Evolutionary conservation across 805 yeast genomes (phyloP).

Genomic region (Zygosaccharomyces pseudorouxii): DNA sequence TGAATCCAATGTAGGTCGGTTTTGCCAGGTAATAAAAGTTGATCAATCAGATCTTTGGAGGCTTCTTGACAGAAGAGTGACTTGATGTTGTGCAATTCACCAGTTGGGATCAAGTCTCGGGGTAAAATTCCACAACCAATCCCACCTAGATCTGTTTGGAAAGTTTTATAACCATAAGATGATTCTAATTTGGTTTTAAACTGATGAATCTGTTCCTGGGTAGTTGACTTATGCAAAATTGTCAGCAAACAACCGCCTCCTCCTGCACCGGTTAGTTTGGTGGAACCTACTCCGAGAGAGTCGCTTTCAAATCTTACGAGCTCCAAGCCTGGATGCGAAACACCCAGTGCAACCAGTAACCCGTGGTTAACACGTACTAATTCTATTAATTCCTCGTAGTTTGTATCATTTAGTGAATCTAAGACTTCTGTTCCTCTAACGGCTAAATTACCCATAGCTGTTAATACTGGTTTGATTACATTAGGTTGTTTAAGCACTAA

Average conservation of each 20-base stretch:
- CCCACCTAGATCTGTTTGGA: conserved; percentile 81
- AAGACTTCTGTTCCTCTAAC: conserved; percentile 48
- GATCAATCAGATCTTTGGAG: conserved; percentile 13
- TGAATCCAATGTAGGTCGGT: conserved; percentile 17
- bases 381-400: conserved; percentile 43
- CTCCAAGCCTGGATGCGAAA: conserved; percentile 89
- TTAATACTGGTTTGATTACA: conserved; percentile 54
- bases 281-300: conserved; percentile 64
- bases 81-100: conserved; percentile 5
- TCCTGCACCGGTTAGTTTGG: conserved; percentile 97
- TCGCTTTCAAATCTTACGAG: conserved; percentile 64
- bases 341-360: conserved; percentile 76
- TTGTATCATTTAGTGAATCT: conserved; percentile 45
- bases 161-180: conserved; percentile 61
- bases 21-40: conserved; percentile 17
- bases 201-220: conserved; percentile 34
- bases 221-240: conserved; percentile 48
- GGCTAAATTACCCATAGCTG: conserved; percentile 72
- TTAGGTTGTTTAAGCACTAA: conserved; percentile 50
- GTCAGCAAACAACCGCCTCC: conserved; percentile 99
- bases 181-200: conserved; percentile 33
- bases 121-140: conserved; percentile 59
- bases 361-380: conserved; percentile 85
- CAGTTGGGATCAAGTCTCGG: conserved; percentile 11
- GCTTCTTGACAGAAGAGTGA: conserved; percentile 15